Evolutionary conservation across 768 basidiomycete species (phyloP), one percentile per base, ranked within the genome.

Genomic region (Candolleomyces efflorescens): DNA sequence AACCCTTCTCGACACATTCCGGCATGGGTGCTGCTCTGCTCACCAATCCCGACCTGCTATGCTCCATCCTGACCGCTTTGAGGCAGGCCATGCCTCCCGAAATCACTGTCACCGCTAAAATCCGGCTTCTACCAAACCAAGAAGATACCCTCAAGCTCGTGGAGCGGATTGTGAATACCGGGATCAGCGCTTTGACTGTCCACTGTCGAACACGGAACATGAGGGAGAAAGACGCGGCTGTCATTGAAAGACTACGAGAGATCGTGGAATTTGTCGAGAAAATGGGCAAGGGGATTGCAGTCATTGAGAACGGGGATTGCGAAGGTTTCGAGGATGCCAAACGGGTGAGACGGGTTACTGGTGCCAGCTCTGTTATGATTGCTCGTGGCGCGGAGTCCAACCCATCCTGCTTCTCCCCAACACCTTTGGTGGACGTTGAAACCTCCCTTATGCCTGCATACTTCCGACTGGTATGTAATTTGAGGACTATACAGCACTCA

Each of bases 11-110:
- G 20, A 94, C 92, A 0, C 89, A 91, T 63, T 74, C 88, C 0
- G 97, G 97, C 0, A 98, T 98, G 95, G 97, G 97, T 9, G 96
- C 97, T 0, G 96, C 95, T 2, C 78, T 99, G 13, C 83, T 99
- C 52, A 85, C 90, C 3, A 96, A 90, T 37, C 94, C 97, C 0
- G 94, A 98, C 66, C 76, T 94, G 32, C 81, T 99, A 9, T 94
- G 94, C 67, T 81, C 87, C 18, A 98, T 99, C 65, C 81, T 99
- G 27, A 83, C 80, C 0, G 87, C 90, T 5, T 77, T 99, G 44
- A 79, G 94, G 57, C 74, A 70, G 45, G 83, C 81, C 36, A 81
- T 94, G 73, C 86, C 88, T 0, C 80, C 84, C 5, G 82, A 89
- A 59, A 85, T 97, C 52, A 87, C 91, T 0, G 86, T 99, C n/a